phyloP scores from a whole-genome alignment of 1,284 basidiomycete genomes.

The Tilletia setariae region DNA sequence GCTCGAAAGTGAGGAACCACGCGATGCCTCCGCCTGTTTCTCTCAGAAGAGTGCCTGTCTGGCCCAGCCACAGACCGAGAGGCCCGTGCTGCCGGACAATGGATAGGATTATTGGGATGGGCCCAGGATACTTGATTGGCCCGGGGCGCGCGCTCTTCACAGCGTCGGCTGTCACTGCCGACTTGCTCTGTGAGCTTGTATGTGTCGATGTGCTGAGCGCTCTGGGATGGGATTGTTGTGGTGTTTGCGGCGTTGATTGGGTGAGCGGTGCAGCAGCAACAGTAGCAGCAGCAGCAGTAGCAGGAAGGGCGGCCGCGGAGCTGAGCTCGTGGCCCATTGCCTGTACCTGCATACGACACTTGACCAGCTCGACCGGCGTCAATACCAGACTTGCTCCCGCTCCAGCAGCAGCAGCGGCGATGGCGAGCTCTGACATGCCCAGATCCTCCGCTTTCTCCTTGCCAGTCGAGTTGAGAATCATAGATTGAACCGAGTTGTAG shows the following conservation, averaged over 20 bases:
- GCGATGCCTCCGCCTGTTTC: constrained; percentile 82
- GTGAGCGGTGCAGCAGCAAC: constrained; percentile 22
- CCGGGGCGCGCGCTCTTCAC: constrained; percentile 21
- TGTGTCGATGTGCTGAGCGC: background rate
- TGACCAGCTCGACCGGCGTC: constrained; percentile 87
- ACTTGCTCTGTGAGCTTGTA: background rate
- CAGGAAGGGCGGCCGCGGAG: constrained; percentile 15
- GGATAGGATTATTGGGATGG: constrained; percentile 66
- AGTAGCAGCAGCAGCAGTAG: constrained; percentile 29
- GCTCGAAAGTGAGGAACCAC: constrained; percentile 83
- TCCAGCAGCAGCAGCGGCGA: constrained; percentile 79
- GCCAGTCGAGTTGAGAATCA: constrained; percentile 11
- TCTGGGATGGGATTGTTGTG: background rate
- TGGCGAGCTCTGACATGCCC: constrained; percentile 64
- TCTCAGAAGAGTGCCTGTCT: constrained; percentile 72
- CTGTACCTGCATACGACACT: constrained; percentile 94
- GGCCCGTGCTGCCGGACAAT: constrained; percentile 68
- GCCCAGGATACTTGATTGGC: constrained; percentile 62
- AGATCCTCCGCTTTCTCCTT: constrained; percentile 55
- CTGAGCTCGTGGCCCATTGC: constrained; percentile 62
- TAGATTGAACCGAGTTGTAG: constrained; percentile 73
- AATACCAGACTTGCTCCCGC: constrained; percentile 75
- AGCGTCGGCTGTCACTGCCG: constrained; percentile 18
- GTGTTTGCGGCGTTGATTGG: background rate
- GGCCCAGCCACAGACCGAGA: constrained; percentile 79